Percentiles rank a stretch among this genome's conserved stretches.
These are phyloP conservation scores for Phytophthora aleatoria DNA, from an alignment of 352 stramenopile genomes.

Conservation along the genomic window DNA sequence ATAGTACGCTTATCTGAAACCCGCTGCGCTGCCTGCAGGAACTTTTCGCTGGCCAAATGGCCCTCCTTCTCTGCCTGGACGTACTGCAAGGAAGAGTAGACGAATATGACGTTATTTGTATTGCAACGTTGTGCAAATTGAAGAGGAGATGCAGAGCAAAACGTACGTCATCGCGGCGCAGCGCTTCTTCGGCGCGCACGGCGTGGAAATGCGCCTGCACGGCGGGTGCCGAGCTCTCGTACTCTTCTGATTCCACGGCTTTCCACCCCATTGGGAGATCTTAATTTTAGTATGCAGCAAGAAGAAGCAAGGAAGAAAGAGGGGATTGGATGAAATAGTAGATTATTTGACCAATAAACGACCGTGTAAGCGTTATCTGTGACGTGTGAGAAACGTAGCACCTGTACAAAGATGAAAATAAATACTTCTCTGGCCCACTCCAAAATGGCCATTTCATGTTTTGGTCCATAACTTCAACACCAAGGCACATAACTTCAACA, in stretches of 20 bases:
- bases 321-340: slow-evolving; percentile 14
- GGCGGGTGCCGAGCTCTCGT: slow-evolving; percentile 67
- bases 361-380: slow-evolving; percentile 2
- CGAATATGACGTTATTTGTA: neutral
- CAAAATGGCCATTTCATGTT: too few species aligned
- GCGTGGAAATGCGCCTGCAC: slow-evolving; percentile 87
- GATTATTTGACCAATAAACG: slow-evolving; percentile 4
- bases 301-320: slow-evolving; percentile 1
- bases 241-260: slow-evolving; percentile 67
- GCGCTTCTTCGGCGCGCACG: slow-evolving; percentile 65
- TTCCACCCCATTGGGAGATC: slow-evolving; percentile 58
- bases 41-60: slow-evolving; percentile 70
- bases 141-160: neutral
- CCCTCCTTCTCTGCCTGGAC: slow-evolving; percentile 65
- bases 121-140: slow-evolving; percentile 2
- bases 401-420: too few species aligned
- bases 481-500: too few species aligned
- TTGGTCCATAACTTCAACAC: too few species aligned
- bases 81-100: slow-evolving; percentile 34
- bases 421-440: too few species aligned
- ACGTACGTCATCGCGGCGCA: slow-evolving; percentile 63
- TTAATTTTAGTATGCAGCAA: slow-evolving; percentile 21
- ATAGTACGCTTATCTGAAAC: slow-evolving; percentile 72
- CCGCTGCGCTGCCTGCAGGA: slow-evolving; percentile 59
- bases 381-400: slow-evolving; percentile 17